Evolutionary conservation across 2,329 filamentous ascomycete species (phyloP).

Genomic region (Apiospora saccharicola): DNA sequence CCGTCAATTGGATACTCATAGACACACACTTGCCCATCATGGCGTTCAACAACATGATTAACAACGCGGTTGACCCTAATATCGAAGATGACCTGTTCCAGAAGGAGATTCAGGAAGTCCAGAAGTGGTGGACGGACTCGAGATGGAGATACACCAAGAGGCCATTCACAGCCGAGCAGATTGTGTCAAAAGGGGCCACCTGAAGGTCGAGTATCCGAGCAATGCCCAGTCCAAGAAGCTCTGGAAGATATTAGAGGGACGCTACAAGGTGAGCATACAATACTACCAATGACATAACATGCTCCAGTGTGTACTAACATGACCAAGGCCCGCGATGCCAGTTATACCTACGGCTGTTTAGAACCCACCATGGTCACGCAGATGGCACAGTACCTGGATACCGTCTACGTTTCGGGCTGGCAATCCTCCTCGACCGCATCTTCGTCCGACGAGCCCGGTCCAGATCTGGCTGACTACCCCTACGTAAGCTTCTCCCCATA

Average conservation of each 20-base stretch:
- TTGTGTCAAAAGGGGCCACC: constrained; percentile 91
- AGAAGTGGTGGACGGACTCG: constrained; percentile 92
- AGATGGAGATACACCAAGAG: constrained; percentile 94
- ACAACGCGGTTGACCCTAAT: constrained; percentile 62
- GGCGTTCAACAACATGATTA: constrained; percentile 70
- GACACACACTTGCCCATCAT: constrained; percentile 47
- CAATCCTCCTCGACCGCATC: constrained; percentile 97
- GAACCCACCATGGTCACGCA: constrained; percentile 99
- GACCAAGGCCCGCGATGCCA: constrained; percentile 77
- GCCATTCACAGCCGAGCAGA: constrained; percentile 94
- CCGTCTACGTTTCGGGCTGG: constrained; percentile 98
- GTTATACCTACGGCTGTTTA: constrained; percentile 95
- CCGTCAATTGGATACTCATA: background rate
- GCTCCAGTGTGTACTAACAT: background rate
- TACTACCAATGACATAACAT: background rate
- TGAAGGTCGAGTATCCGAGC: constrained; percentile 91
- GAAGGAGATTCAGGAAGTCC: constrained; percentile 85
- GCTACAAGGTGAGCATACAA: constrained; percentile 74
- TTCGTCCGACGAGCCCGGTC: constrained; percentile 92
- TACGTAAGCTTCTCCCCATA: constrained; percentile 64
- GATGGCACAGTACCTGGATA: constrained; percentile 99
- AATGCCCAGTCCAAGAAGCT: constrained; percentile 92
- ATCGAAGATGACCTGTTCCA: constrained; percentile 73
- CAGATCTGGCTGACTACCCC: constrained; percentile 97
- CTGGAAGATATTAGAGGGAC: constrained; percentile 85